phyloP scores from a whole-genome alignment of 768 basidiomycete genomes.

The Phanerodontia chrysosporium region DNA sequence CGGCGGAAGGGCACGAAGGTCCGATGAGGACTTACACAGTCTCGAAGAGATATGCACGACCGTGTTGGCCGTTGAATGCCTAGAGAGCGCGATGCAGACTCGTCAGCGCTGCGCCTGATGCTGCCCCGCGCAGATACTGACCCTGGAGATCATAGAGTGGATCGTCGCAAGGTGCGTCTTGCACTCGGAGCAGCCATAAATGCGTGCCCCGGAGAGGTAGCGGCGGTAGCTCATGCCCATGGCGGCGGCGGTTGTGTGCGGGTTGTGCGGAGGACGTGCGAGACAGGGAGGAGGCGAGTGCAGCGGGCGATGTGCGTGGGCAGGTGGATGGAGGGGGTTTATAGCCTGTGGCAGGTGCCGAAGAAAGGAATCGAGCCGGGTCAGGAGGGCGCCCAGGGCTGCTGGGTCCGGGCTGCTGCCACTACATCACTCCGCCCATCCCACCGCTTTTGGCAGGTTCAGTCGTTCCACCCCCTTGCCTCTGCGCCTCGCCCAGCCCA shows the following conservation, averaged over 20 bases:
- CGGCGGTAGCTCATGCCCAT: conserved; percentile 92
- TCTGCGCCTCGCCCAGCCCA: neutral
- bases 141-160: conserved; percentile 87
- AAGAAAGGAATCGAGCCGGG: conserved; percentile 1
- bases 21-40: conserved; percentile 64
- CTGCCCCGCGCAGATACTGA: conserved; percentile 24
- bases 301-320: neutral
- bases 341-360: conserved; percentile 10
- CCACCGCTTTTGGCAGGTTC: conserved; percentile 7
- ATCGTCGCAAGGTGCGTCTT: conserved; percentile 89
- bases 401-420: neutral
- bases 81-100: conserved; percentile 28
- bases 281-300: neutral
- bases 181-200: conserved; percentile 86
- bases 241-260: conserved; percentile 11
- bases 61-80: conserved; percentile 98
- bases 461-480: neutral
- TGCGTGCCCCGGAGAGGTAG: conserved; percentile 79
- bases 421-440: conserved; percentile 1
- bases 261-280: neutral
- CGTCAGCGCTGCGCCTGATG: neutral
- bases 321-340: neutral
- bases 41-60: conserved; percentile 91
- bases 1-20: conserved; percentile 8
- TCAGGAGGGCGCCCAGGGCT: conserved; percentile 8